Percentiles rank a stretch among this genome's conserved stretches.
Evolutionary conservation across 2,329 filamentous ascomycete species (phyloP).

Genomic region (Acrocalymma vagum): DNA sequence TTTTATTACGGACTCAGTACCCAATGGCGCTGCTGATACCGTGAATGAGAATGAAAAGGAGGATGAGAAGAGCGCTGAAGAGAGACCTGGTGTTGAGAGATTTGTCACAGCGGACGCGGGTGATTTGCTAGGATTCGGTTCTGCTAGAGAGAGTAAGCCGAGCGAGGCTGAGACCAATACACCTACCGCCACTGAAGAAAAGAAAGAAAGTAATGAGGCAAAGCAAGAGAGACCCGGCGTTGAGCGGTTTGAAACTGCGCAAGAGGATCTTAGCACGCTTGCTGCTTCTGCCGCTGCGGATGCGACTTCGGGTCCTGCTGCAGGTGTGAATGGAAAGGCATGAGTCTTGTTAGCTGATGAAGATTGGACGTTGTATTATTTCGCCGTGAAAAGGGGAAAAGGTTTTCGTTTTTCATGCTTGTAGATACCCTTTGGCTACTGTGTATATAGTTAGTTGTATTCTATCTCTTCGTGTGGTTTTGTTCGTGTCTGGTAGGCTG

Average conservation of each 20-base stretch:
- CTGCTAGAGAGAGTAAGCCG: slow-evolving; percentile 18
- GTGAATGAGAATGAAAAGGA: slow-evolving; percentile 14
- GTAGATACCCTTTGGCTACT: too few relatives aligned
- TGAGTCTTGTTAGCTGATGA: too few relatives aligned
- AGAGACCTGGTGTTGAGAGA: slow-evolving; percentile 54
- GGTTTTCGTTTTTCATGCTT: too few relatives aligned
- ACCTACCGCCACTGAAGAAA: neutral
- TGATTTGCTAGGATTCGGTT: slow-evolving; percentile 24
- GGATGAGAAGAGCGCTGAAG: slow-evolving; percentile 13
- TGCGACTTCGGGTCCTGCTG: too few relatives aligned
- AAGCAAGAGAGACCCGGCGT: slow-evolving; percentile 42
- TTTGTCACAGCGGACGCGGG: slow-evolving; percentile 61
- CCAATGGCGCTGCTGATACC: slow-evolving; percentile 10
- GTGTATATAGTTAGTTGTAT: too few relatives aligned
- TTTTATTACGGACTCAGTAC: too few relatives aligned
- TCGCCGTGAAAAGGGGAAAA: too few relatives aligned
- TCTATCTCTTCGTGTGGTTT: too few relatives aligned
- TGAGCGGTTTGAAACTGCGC: slow-evolving; percentile 66
- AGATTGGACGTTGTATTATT: too few relatives aligned
- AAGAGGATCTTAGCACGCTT: slow-evolving; percentile 29
- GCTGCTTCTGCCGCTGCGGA: too few relatives aligned
- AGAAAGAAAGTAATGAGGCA: slow-evolving; percentile 6
- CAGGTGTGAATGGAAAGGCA: too few relatives aligned
- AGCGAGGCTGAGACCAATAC: slow-evolving; percentile 3
- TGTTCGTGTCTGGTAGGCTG: too few relatives aligned